Evolutionary conservation across 176 grass and related monocot genomes (phyloP).

Genomic region (Aegilops longissima): DNA sequence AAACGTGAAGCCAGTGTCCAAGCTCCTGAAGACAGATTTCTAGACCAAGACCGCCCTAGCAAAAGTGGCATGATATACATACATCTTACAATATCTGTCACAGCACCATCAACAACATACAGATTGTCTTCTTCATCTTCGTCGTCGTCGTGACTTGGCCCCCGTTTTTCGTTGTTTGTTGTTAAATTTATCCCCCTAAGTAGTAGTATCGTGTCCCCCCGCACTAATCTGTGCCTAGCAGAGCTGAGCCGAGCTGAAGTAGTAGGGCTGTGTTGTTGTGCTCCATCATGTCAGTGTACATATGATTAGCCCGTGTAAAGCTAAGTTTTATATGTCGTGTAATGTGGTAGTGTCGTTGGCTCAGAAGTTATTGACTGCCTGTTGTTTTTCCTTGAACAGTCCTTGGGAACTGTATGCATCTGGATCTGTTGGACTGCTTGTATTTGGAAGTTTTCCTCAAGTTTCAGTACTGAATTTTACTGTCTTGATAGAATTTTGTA

Average conservation of each 20-base stretch:
- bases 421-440: neutral
- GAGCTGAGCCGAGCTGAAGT: constrained; percentile 6
- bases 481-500: neutral
- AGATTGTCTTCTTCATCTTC: neutral
- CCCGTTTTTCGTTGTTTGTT: constrained; percentile 37
- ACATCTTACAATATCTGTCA: constrained; percentile 32
- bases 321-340: constrained; percentile 35
- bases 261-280: constrained; percentile 35
- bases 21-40: constrained; percentile 96
- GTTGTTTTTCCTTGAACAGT: neutral
- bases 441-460: neutral
- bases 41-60: constrained; percentile 33
- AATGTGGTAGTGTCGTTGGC: constrained; percentile 32
- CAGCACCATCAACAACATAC: constrained; percentile 36
- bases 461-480: neutral
- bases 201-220: constrained; percentile 32
- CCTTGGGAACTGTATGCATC: constrained; percentile 22
- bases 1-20: constrained; percentile 68
- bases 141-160: neutral
- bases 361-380: constrained; percentile 11
- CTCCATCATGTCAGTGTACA: constrained; percentile 27
- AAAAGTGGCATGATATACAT: constrained; percentile 29
- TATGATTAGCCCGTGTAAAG: constrained; percentile 35
- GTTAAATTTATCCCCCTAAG: constrained; percentile 30
- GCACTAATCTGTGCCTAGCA: constrained; percentile 37